Evolutionary conservation across 2,329 filamentous ascomycete species (phyloP).

Genomic region (Spiromastix sp.): DNA sequence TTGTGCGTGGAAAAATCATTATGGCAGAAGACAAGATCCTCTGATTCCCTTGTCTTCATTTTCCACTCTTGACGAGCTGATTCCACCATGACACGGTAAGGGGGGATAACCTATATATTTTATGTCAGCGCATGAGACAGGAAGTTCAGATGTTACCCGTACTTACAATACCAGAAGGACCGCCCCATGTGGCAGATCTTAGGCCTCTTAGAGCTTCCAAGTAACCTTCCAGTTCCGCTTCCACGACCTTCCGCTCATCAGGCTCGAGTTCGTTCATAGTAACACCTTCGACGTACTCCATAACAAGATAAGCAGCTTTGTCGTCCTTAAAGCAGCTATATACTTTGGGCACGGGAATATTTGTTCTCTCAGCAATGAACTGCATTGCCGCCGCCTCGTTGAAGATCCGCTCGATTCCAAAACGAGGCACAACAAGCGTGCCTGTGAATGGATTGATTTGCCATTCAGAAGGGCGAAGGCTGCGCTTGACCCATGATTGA

Average conservation of each 20-base stretch:
- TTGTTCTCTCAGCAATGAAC: background rate
- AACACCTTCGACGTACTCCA: background rate
- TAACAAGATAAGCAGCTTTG: constrained; percentile 1
- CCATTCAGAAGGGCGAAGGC: constrained; percentile 13
- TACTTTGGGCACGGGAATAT: constrained; percentile 1
- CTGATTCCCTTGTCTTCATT: constrained; percentile 1
- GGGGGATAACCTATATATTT: constrained; percentile 4
- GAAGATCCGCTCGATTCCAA: constrained; percentile 4
- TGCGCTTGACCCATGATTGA: constrained; percentile 11
- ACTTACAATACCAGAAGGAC: constrained; percentile 9
- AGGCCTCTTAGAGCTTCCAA: constrained; percentile 5
- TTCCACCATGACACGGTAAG: constrained; percentile 6
- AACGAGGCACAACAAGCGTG: constrained; percentile 6
- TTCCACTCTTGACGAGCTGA: constrained; percentile 6
- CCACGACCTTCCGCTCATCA: constrained; percentile 2
- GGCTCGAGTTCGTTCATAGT: background rate
- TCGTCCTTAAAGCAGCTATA: constrained; percentile 5
- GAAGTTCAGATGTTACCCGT: background rate
- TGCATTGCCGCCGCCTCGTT: background rate
- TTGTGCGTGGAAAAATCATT: constrained; percentile 19
- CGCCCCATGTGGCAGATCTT: constrained; percentile 9
- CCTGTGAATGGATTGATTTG: constrained; percentile 9
- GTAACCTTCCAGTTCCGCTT: constrained; percentile 8
- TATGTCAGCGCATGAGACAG: background rate
- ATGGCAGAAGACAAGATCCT: constrained; percentile 17